phyloP scores from a whole-genome alignment of 2,329 filamentous ascomycete genomes.

The Exophiala sideris region DNA sequence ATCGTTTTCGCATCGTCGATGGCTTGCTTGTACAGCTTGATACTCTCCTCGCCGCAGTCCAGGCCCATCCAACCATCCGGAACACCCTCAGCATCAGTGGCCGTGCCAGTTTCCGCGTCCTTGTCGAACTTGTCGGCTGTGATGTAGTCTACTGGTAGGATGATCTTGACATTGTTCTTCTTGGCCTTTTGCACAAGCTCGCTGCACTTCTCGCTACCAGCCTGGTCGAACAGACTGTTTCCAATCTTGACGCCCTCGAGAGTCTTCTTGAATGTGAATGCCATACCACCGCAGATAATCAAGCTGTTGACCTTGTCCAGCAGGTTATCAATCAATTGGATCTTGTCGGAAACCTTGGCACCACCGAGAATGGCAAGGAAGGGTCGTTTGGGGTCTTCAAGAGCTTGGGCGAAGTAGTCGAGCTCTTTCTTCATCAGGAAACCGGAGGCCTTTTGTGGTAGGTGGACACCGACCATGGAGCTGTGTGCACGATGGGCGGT shows the following conservation, averaged over 20 bases:
- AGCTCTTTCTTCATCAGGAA: slow-evolving; percentile 99
- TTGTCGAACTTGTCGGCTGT: slow-evolving; percentile 92
- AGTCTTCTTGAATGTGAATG: slow-evolving; percentile 99
- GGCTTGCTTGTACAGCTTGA: slow-evolving; percentile 81
- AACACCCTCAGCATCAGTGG: slow-evolving; percentile 83
- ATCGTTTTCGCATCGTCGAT: slow-evolving; percentile 91
- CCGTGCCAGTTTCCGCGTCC: slow-evolving; percentile 75
- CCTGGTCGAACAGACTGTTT: slow-evolving; percentile 87
- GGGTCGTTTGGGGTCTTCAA: slow-evolving; percentile 87
- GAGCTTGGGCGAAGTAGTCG: slow-evolving; percentile 96
- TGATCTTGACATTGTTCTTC: slow-evolving; percentile 91
- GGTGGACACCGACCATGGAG: slow-evolving; percentile 96
- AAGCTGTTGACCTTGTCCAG: slow-evolving; percentile 97
- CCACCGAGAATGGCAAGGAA: slow-evolving; percentile 98
- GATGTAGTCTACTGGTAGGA: slow-evolving; percentile 91
- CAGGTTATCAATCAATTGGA: slow-evolving; percentile 98
- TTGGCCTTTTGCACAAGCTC: slow-evolving; percentile 92
- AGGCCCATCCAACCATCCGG: slow-evolving; percentile 98
- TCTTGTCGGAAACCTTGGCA: slow-evolving; percentile 99
- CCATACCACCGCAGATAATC: slow-evolving; percentile 96
- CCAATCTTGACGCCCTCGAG: slow-evolving; percentile 86
- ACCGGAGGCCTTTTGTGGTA: slow-evolving; percentile 93
- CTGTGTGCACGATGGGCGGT: slow-evolving; percentile 98
- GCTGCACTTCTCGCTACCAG: slow-evolving; percentile 84
- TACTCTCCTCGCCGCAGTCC: slow-evolving; percentile 85